A percentile compares a stretch with the other conserved stretches of the same genome.
phyloP scores from a whole-genome alignment of 2,329 filamentous ascomycete genomes.

The Grosmannia huntii region DNA sequence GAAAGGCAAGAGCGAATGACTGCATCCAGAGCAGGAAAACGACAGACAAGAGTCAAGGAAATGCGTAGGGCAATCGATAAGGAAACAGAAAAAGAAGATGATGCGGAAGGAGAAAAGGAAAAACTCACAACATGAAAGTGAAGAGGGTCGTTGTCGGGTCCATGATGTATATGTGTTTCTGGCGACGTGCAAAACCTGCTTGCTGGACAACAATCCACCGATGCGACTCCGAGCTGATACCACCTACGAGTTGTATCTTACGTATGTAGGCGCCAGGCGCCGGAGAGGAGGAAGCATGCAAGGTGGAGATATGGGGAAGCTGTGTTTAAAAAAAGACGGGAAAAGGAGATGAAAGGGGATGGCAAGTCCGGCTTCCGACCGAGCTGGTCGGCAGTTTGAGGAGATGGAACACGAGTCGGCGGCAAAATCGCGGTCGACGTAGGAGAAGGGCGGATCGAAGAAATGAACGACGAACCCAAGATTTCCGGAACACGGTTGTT shows the following conservation, averaged over 20 bases:
- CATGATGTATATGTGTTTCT: constrained; percentile 23
- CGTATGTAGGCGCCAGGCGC: not conserved
- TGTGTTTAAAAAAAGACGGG: not conserved
- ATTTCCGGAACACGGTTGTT: too few species aligned
- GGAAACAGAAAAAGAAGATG: not conserved
- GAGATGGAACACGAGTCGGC: not conserved
- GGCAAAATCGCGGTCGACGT: not conserved
- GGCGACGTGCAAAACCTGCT: not conserved
- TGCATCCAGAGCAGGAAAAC: too few species aligned
- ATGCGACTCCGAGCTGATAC: not conserved
- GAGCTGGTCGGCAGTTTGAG: not conserved
- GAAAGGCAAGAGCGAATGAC: constrained; percentile 3
- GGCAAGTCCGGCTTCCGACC: not conserved
- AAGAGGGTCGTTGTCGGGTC: constrained; percentile 53
- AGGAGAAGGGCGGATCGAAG: not conserved
- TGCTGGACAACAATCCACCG: too few species aligned
- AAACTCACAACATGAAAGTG: constrained; percentile 55
- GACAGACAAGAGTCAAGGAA: too few species aligned
- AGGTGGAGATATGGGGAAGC: not conserved
- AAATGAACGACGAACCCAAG: too few species aligned
- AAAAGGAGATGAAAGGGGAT: constrained; percentile 7
- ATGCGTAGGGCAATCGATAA: not conserved
- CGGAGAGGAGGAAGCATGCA: not conserved
- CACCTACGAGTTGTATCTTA: too few species aligned
- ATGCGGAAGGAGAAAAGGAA: not conserved